Conservation (phyloP, 495 filamentous ascomycete species). For the Wilcoxina mikolae region DNA sequence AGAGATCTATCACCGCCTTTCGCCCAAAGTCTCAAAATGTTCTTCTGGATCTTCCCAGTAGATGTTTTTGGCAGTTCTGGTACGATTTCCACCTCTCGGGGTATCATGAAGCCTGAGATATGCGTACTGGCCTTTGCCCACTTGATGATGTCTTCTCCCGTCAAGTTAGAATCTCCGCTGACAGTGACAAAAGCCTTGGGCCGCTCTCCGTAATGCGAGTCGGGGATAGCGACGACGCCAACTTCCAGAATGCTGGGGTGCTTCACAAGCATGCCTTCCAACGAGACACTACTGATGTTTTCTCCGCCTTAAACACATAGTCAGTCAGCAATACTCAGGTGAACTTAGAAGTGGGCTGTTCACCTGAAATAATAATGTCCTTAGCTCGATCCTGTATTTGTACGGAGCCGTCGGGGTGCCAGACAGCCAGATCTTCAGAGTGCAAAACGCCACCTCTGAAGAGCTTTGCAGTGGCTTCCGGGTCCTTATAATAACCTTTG, state of each 20-base stretch:
- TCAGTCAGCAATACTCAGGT: too few relatives aligned
- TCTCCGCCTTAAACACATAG: conserved; percentile 53
- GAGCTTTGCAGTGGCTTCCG: conserved; percentile 70
- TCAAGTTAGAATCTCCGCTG: conserved; percentile 32
- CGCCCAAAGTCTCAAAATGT: conserved; percentile 76
- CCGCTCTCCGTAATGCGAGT: conserved; percentile 85
- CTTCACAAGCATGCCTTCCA: conserved; percentile 80
- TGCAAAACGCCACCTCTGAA: conserved; percentile 79
- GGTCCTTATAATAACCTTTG: conserved; percentile 82
- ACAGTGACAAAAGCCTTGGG: conserved; percentile 89
- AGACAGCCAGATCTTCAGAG: conserved; percentile 83
- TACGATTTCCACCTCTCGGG: conserved; percentile 80
- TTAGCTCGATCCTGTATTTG: conserved; percentile 91
- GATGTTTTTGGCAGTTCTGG: conserved; percentile 85
- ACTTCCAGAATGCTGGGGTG: conserved; percentile 84
- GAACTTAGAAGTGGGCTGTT: too few relatives aligned
- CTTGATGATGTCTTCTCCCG: conserved; percentile 57
- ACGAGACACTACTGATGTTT: conserved; percentile 86
- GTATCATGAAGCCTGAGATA: conserved; percentile 93
- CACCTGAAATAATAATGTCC: conserved; percentile 96
- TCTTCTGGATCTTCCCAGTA: conserved; percentile 94
- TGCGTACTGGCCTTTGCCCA: conserved; percentile 68
- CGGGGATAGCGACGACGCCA: conserved; percentile 75
- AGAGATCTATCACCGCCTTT: conserved; percentile 33
- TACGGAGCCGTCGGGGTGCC: conserved; percentile 73